Conservation (phyloP, 345 rosid genomes). For the Acer campestre region DNA sequence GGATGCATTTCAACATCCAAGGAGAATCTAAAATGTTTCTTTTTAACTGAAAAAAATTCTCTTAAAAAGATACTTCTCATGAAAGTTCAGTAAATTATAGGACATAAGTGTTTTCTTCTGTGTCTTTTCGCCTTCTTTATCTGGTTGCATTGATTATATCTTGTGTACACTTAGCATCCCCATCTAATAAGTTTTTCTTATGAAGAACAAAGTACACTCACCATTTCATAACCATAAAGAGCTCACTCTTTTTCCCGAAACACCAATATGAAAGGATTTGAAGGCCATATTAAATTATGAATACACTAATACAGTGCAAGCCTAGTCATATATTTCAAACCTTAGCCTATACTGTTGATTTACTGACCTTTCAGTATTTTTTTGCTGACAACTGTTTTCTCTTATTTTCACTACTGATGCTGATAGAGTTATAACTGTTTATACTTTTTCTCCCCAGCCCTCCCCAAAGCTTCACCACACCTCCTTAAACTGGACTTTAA, state of each 20-base stretch:
- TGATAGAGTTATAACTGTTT: background rate
- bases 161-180: background rate
- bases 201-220: background rate
- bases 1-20: background rate
- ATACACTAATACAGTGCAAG: background rate
- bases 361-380: background rate
- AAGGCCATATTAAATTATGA: background rate
- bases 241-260: background rate
- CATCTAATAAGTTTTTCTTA: background rate
- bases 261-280: slow-evolving; percentile 1
- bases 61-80: background rate
- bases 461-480: slow-evolving; percentile 1
- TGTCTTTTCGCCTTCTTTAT: background rate
- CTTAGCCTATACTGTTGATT: background rate
- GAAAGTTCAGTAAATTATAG: background rate
- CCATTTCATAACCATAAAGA: background rate
- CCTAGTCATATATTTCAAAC: background rate
- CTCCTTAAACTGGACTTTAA: background rate
- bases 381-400: background rate
- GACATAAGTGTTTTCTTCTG: background rate
- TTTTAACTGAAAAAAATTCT: background rate
- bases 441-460: background rate
- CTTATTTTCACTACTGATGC: background rate
- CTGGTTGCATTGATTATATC: background rate
- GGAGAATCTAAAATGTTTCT: background rate